Evolutionary conservation across 192 early-diverging fungal genomes (phyloP).

Genomic region (Bifiguratus adelaidae): DNA sequence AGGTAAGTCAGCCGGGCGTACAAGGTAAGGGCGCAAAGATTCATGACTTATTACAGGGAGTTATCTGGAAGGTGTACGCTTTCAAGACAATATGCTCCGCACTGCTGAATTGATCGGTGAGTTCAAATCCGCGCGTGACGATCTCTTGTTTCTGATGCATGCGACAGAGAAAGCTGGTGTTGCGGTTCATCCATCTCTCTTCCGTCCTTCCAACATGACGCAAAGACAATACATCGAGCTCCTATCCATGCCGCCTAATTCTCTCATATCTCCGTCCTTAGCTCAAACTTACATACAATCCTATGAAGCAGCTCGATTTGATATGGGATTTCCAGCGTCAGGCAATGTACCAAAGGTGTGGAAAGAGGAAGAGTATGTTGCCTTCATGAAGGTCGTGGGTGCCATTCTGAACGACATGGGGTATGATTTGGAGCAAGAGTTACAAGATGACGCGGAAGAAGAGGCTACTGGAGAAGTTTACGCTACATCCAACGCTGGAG

Average conservation of each 20-base stretch:
- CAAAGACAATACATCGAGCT: conserved; percentile 39
- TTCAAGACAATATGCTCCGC: conserved; percentile 39
- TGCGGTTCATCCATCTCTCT: conserved; percentile 16
- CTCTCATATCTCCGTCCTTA: conserved; percentile 24
- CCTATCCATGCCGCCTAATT: conserved; percentile 33
- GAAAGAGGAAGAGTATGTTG: conserved; percentile 32
- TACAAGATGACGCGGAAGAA: conserved; percentile 5
- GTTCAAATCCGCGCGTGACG: neutral
- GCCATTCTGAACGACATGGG: conserved; percentile 33
- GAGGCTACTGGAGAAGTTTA: conserved; percentile 1
- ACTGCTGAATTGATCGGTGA: conserved; percentile 42
- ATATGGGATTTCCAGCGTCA: no score
- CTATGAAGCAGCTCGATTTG: conserved; percentile 45
- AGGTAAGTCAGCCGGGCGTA: conserved; percentile 6
- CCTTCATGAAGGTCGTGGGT: conserved; percentile 35
- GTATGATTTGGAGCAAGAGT: conserved; percentile 20
- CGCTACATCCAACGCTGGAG: no score
- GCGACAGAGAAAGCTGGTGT: conserved; percentile 33
- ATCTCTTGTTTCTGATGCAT: neutral
- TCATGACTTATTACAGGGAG: conserved; percentile 4
- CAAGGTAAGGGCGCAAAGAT: neutral
- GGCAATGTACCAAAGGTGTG: no score
- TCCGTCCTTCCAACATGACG: conserved; percentile 34
- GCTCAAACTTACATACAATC: conserved; percentile 39
- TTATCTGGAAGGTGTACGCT: conserved; percentile 32